phyloP scores from a whole-genome alignment of 2,329 filamentous ascomycete species.

The Pseudovirgaria hyperparasitica region DNA sequence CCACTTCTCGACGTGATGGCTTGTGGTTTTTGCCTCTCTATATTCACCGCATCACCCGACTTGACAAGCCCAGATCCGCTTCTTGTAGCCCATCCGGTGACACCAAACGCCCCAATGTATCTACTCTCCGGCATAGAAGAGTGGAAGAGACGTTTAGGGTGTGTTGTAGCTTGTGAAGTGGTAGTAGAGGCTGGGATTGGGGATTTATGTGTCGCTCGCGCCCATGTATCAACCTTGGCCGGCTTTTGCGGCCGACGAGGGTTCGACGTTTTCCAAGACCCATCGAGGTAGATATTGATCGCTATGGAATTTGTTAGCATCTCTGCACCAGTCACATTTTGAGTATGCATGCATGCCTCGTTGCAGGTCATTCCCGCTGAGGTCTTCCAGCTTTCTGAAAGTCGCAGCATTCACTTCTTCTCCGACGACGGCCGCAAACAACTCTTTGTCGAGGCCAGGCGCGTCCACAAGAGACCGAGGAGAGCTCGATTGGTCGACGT shows the following conservation, averaged over 20 bases:
- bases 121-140: slow-evolving; percentile 43
- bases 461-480: not conserved
- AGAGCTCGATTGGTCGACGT: not conserved
- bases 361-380: slow-evolving; percentile 42
- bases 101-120: slow-evolving; percentile 87
- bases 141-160: slow-evolving; percentile 9
- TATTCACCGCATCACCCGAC: slow-evolving; percentile 71
- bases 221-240: too few species aligned
- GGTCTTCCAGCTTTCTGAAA: slow-evolving; percentile 35
- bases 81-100: slow-evolving; percentile 80
- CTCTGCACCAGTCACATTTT: not conserved
- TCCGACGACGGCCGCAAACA: slow-evolving; percentile 47
- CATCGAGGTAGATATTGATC: slow-evolving; percentile 53
- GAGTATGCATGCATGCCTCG: slow-evolving; percentile 21
- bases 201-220: too few species aligned
- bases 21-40: slow-evolving; percentile 73
- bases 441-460: slow-evolving; percentile 40
- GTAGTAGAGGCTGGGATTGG: slow-evolving; percentile 13
- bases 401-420: slow-evolving; percentile 32
- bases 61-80: slow-evolving; percentile 65
- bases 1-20: slow-evolving; percentile 32
- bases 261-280: slow-evolving; percentile 42
- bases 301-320: slow-evolving; percentile 24
- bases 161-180: slow-evolving; percentile 6
- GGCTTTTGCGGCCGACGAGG: slow-evolving; percentile 5